These are phyloP conservation scores for Clarireedia paspali DNA, from an alignment of 2,329 filamentous ascomycete species.

Conservation along the genomic window DNA sequence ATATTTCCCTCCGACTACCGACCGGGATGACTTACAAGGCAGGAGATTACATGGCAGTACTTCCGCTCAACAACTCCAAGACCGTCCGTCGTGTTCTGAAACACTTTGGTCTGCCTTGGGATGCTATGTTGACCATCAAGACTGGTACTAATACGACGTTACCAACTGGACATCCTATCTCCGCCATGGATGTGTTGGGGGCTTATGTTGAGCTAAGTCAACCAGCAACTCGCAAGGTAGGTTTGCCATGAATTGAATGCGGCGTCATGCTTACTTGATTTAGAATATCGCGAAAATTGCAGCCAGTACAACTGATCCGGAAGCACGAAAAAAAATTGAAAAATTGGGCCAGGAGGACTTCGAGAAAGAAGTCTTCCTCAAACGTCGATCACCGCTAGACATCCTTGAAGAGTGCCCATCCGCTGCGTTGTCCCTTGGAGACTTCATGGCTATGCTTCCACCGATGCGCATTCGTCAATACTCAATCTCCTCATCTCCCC, in stretches of 20 bases:
- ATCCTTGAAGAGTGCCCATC: conserved; percentile 57
- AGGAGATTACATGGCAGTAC: conserved; percentile 18
- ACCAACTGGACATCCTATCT: conserved; percentile 39
- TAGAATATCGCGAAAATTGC: conserved; percentile 40
- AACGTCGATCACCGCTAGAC: conserved; percentile 58
- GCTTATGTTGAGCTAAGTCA: conserved; percentile 53
- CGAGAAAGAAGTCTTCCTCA: conserved; percentile 31
- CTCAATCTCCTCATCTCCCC: conserved; percentile 69
- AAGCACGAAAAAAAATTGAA: conserved; percentile 35
- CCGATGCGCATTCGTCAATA: conserved; percentile 75
- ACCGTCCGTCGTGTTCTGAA: conserved; percentile 23
- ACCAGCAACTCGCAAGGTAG: conserved; percentile 44
- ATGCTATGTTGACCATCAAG: conserved; percentile 45
- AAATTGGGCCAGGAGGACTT: conserved; percentile 30
- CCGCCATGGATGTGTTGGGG: conserved; percentile 44
- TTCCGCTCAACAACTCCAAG: conserved; percentile 13
- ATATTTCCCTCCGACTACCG: conserved; percentile 40
- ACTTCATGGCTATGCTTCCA: conserved; percentile 65
- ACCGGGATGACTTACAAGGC: conserved; percentile 14
- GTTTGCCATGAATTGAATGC: conserved; percentile 9
- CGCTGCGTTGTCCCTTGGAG: conserved; percentile 53
- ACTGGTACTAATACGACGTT: conserved; percentile 33
- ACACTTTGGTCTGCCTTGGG: conserved; percentile 23
- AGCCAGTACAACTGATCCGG: conserved; percentile 38
- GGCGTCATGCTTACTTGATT: not conserved